Percentiles rank a stretch among this genome's conserved stretches.
phyloP scores from a whole-genome alignment of 208 protist species.

The Trichomonas vaginalis region DNA sequence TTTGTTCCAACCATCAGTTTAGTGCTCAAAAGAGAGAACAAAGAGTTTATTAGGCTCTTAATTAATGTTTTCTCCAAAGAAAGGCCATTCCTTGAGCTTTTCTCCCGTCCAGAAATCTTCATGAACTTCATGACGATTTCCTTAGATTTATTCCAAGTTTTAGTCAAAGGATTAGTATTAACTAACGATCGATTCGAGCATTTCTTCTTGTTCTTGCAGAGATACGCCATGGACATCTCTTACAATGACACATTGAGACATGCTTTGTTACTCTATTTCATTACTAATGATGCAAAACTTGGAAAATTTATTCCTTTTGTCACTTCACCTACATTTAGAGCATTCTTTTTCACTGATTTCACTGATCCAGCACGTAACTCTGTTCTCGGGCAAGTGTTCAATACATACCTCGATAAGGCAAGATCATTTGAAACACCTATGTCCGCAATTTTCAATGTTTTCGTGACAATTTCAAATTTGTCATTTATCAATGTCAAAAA shows the following conservation, averaged over 20 bases:
- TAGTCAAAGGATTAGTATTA: background rate
- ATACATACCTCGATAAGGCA: background rate
- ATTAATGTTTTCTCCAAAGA: background rate
- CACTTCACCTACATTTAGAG: background rate
- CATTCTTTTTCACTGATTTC: background rate
- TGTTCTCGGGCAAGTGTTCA: background rate
- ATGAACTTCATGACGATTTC: background rate
- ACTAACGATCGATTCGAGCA: background rate
- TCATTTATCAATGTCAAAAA: background rate
- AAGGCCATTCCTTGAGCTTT: background rate
- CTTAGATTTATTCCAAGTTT: background rate
- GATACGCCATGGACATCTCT: background rate
- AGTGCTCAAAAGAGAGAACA: background rate
- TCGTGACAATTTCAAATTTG: background rate
- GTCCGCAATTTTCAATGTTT: background rate
- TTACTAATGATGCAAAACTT: background rate
- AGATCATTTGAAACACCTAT: background rate
- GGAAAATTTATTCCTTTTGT: background rate
- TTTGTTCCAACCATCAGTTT: background rate
- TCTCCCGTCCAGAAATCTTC: background rate
- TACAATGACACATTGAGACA: background rate
- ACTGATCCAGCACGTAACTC: background rate
- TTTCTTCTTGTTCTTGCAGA: background rate
- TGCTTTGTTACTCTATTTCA: background rate
- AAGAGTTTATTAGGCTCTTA: background rate